A percentile compares a stretch with the other conserved stretches of the same genome.
Evolutionary conservation across 73 alveolate genomes (phyloP).

Genomic region (Diophrys sp.): DNA sequence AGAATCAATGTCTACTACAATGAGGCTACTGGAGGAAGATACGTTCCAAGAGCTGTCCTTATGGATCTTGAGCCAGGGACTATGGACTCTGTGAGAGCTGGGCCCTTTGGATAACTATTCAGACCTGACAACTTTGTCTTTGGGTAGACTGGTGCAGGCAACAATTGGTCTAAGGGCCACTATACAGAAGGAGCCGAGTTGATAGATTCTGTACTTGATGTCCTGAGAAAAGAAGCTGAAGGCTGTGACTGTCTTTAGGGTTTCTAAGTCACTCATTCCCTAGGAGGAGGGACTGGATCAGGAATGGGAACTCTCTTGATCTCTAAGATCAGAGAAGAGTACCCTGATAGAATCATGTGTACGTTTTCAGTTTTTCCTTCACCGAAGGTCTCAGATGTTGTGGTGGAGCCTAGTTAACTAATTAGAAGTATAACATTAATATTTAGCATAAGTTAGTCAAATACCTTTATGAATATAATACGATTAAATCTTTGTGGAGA

Average conservation of each 20-base stretch:
- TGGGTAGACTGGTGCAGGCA: slow-evolving; percentile 94
- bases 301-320: slow-evolving; percentile 84
- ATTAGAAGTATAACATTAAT: no score
- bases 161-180: slow-evolving; percentile 98
- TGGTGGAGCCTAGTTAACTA: no score
- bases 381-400: slow-evolving; percentile 87
- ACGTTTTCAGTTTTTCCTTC: slow-evolving; percentile 69
- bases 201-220: slow-evolving; percentile 92
- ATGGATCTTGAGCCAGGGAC: slow-evolving; percentile 49
- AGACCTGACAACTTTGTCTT: slow-evolving; percentile 95
- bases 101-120: slow-evolving; percentile 95
- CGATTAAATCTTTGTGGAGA: no score
- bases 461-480: no score
- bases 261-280: slow-evolving; percentile 89
- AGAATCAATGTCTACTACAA: slow-evolving; percentile 55
- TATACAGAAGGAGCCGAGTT: slow-evolving; percentile 96
- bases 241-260: slow-evolving; percentile 96
- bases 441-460: no score
- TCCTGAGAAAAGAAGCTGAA: slow-evolving; percentile 96
- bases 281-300: slow-evolving; percentile 96
- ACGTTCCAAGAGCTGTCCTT: slow-evolving; percentile 34
- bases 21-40: slow-evolving; percentile 25
- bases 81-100: slow-evolving; percentile 68
- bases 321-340: slow-evolving; percentile 70
- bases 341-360: slow-evolving; percentile 61